A percentile compares a stretch with the other conserved stretches of the same genome.
These are phyloP conservation scores for Zancudomyces culisetae DNA, from an alignment of 371 early-diverging fungal species.

Conservation along the genomic window DNA sequence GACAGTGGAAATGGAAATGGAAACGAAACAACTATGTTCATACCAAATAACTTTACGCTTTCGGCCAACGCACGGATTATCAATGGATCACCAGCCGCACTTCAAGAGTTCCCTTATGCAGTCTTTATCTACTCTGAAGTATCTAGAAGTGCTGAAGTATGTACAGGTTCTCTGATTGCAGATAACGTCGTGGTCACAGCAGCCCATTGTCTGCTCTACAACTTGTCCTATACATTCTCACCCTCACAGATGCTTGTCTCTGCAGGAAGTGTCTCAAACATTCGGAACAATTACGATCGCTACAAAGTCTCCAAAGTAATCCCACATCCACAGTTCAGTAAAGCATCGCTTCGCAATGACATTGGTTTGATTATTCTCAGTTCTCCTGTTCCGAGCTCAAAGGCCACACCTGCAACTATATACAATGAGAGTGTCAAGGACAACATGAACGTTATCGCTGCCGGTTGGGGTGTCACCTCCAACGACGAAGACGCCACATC, in stretches of 20 bases:
- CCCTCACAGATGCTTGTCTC: background rate
- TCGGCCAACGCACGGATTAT: too few species aligned
- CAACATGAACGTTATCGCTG: background rate
- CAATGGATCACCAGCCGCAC: too few species aligned
- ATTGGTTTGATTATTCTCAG: too few species aligned
- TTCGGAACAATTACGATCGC: background rate
- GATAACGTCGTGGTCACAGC: background rate
- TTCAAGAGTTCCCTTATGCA: too few species aligned
- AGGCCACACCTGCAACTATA: background rate
- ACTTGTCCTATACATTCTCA: too few species aligned
- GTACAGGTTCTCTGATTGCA: background rate
- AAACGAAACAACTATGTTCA: too few species aligned
- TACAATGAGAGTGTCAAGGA: background rate
- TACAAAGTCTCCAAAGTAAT: background rate
- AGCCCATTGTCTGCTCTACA: background rate
- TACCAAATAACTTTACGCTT: too few species aligned
- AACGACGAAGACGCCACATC: background rate
- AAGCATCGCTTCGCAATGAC: background rate
- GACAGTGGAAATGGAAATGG: too few species aligned
- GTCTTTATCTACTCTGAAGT: too few species aligned
- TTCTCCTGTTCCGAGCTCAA: too few species aligned
- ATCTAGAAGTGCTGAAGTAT: too few species aligned
- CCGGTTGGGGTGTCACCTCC: constrained; percentile 1
- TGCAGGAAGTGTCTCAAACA: background rate
- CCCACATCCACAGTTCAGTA: background rate